These are phyloP conservation scores for Aureobasidium musti DNA, from an alignment of 2,329 filamentous ascomycete species.

Conservation along the genomic window DNA sequence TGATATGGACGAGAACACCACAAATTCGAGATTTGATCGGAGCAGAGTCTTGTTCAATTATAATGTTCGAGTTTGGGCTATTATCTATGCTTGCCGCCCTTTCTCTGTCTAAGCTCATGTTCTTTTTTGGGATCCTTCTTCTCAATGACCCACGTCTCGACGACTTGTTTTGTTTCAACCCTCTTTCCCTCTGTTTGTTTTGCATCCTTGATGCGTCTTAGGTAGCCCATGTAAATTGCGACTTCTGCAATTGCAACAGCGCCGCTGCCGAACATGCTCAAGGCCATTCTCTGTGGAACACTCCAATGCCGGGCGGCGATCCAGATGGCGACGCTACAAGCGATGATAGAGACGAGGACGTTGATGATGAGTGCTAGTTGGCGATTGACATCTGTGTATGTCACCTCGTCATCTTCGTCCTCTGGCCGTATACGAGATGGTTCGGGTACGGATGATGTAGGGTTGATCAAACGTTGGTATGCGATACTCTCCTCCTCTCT, in stretches of 20 bases:
- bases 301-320: conserved; percentile 76
- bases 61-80: background rate
- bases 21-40: background rate
- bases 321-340: conserved; percentile 76
- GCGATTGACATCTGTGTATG: conserved; percentile 73
- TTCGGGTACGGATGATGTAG: conserved; percentile 58
- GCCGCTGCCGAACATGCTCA: conserved; percentile 69
- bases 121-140: conserved; percentile 28
- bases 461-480: conserved; percentile 79
- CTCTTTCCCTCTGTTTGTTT: conserved; percentile 62
- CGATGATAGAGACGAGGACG: conserved; percentile 81
- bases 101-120: conserved; percentile 15
- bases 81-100: conserved; percentile 27
- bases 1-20: background rate
- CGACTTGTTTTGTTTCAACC: conserved; percentile 67
- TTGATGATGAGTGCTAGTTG: conserved; percentile 86
- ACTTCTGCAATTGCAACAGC: conserved; percentile 75
- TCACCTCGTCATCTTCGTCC: conserved; percentile 61
- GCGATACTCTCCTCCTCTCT: conserved; percentile 76
- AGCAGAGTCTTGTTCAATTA: background rate
- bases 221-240: conserved; percentile 72
- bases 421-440: conserved; percentile 45
- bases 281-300: conserved; percentile 66
- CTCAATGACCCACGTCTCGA: conserved; percentile 68
- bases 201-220: conserved; percentile 69